These are phyloP conservation scores for Bryum argenteum DNA, from an alignment of 225 moss, liverwort and hornwort genomes.

Conservation along the genomic window DNA sequence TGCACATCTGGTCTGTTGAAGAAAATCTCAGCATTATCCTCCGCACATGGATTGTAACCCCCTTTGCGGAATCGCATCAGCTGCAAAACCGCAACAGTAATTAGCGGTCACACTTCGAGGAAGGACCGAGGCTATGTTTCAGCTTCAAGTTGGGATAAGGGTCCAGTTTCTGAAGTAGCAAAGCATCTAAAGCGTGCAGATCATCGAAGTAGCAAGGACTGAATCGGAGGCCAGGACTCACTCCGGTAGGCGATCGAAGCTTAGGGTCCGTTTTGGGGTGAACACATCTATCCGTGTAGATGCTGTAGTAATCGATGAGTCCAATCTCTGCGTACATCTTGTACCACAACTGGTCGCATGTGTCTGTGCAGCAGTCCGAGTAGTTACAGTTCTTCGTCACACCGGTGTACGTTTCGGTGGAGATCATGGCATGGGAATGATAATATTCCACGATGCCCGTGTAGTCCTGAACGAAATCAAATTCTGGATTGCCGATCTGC, in stretches of 20 bases:
- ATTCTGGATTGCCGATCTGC: constrained; percentile 58
- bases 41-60: constrained; percentile 49
- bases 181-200: no score
- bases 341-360: constrained; percentile 30
- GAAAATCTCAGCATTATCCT: constrained; percentile 48
- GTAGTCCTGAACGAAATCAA: constrained; percentile 40
- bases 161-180: no score
- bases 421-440: constrained; percentile 49
- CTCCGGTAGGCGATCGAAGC: constrained; percentile 15
- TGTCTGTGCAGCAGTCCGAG: constrained; percentile 32
- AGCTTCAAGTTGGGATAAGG: no score
- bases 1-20: constrained; percentile 60
- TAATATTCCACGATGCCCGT: constrained; percentile 44
- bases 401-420: constrained; percentile 28
- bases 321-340: constrained; percentile 46
- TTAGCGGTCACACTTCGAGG: no score
- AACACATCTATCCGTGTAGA: constrained; percentile 47
- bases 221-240: constrained; percentile 1
- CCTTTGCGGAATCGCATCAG: constrained; percentile 30
- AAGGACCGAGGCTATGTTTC: no score
- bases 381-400: constrained; percentile 40
- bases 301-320: constrained; percentile 51
- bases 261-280: not conserved
- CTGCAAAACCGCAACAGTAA: not conserved
- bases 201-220: no score